phyloP scores from a whole-genome alignment of 2,329 filamentous ascomycete species.

The Botrytis elliptica region DNA sequence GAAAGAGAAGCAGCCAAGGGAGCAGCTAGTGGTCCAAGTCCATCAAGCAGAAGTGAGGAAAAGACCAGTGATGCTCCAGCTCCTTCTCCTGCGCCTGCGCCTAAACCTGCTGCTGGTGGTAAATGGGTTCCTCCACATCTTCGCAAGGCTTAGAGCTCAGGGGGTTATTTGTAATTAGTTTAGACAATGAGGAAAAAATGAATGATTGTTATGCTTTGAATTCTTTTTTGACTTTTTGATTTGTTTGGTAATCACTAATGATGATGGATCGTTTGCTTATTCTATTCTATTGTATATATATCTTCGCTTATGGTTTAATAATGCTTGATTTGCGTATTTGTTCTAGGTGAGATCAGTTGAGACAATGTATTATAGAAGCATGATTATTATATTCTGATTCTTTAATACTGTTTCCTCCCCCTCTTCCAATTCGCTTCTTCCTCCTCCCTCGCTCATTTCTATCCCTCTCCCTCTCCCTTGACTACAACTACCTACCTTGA shows the following conservation, averaged over 20 bases:
- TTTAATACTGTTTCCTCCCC: background rate
- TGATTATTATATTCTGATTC: background rate
- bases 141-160: background rate
- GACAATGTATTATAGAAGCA: background rate
- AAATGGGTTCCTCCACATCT: constrained; percentile 2
- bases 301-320: background rate
- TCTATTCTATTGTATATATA: background rate
- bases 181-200: background rate
- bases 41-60: background rate
- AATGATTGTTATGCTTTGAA: background rate
- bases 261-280: background rate
- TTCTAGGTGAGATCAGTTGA: background rate
- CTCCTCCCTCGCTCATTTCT: background rate
- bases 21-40: constrained; percentile 29
- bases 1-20: constrained; percentile 56
- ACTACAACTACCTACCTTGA: too few species aligned
- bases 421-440: background rate
- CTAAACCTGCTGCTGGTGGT: background rate
- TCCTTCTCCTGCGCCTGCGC: background rate
- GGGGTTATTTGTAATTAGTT: background rate
- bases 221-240: background rate
- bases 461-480: too few species aligned
- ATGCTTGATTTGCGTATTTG: background rate
- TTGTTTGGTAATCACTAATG: background rate
- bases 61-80: background rate